Conservation (phyloP, 306 rosid species). For the Castanea sativa region DNA sequence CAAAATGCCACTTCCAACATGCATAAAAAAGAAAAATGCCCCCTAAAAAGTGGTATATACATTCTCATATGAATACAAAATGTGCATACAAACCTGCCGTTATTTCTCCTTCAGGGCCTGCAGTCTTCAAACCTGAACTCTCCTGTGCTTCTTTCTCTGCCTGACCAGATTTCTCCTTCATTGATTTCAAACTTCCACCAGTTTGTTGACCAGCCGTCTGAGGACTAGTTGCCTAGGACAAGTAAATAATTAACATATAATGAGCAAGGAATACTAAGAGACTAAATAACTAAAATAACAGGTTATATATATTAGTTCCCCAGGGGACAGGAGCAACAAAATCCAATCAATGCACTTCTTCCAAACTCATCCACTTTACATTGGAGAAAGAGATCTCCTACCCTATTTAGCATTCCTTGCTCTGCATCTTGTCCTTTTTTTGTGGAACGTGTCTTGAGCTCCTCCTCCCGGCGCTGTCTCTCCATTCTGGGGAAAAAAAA, state of each 20-base stretch:
- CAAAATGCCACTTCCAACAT: background rate
- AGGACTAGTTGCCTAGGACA: conserved; percentile 78
- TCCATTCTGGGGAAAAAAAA: conserved; percentile 69
- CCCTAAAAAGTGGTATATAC: background rate
- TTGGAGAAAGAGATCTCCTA: conserved; percentile 31
- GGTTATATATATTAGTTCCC: background rate
- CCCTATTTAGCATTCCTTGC: conserved; percentile 72
- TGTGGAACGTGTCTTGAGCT: conserved; percentile 65
- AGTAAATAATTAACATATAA: conserved; percentile 16
- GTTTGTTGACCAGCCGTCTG: conserved; percentile 60
- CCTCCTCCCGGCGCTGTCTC: conserved; percentile 97
- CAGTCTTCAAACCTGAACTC: conserved; percentile 83
- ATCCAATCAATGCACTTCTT: background rate
- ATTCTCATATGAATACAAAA: background rate
- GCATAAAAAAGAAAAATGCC: background rate
- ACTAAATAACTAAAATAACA: conserved; percentile 1
- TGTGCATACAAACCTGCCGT: conserved; percentile 73
- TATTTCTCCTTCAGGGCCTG: conserved; percentile 97
- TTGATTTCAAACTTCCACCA: conserved; percentile 85
- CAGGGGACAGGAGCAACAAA: background rate
- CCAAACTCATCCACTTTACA: background rate
- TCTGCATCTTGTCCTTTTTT: conserved; percentile 86
- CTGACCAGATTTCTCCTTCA: conserved; percentile 85
- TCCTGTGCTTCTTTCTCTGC: conserved; percentile 80
- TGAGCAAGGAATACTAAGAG: conserved; percentile 12